Conservation (phyloP, 805 yeast species). For the Ogataea allantospora region DNA sequence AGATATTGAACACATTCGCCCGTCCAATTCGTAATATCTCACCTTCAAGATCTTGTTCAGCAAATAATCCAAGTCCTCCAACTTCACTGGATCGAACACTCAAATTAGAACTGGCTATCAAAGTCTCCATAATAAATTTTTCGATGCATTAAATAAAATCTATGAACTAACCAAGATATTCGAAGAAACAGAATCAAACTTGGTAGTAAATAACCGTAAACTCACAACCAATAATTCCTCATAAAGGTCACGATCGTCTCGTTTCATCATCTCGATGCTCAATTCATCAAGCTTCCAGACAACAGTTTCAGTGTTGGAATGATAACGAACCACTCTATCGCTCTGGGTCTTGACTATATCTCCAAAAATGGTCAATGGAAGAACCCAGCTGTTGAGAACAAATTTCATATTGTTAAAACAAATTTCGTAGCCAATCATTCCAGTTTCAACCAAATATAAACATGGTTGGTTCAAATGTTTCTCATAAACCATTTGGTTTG, state of each 20-base stretch:
- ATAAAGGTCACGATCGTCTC: slow-evolving; percentile 52
- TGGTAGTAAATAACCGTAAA: slow-evolving; percentile 59
- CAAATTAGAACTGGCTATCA: slow-evolving; percentile 8
- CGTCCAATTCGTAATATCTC: slow-evolving; percentile 42
- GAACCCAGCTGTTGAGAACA: slow-evolving; percentile 37
- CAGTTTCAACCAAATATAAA: slow-evolving; percentile 51
- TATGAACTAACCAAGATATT: slow-evolving; percentile 55
- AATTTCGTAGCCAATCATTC: slow-evolving; percentile 50
- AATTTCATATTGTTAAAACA: slow-evolving; percentile 38
- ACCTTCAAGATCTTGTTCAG: slow-evolving; percentile 14
- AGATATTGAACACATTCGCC: slow-evolving; percentile 33
- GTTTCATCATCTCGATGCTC: slow-evolving; percentile 44
- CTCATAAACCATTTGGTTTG: slow-evolving; percentile 46
- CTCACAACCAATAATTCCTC: slow-evolving; percentile 64
- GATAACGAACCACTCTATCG: slow-evolving; percentile 41
- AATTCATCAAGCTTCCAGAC: slow-evolving; percentile 64
- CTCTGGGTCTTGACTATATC: slow-evolving; percentile 44
- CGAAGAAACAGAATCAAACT: slow-evolving; percentile 75
- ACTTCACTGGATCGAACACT: slow-evolving; percentile 17
- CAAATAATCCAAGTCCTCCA: slow-evolving; percentile 40
- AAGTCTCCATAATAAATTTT: background rate
- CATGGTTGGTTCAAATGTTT: slow-evolving; percentile 46
- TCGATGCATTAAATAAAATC: background rate
- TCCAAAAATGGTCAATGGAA: slow-evolving; percentile 77
- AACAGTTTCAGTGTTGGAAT: slow-evolving; percentile 47